These are phyloP conservation scores for Naegleria lovaniensis DNA, from an alignment of 208 protist genomes.

Conservation along the genomic window DNA sequence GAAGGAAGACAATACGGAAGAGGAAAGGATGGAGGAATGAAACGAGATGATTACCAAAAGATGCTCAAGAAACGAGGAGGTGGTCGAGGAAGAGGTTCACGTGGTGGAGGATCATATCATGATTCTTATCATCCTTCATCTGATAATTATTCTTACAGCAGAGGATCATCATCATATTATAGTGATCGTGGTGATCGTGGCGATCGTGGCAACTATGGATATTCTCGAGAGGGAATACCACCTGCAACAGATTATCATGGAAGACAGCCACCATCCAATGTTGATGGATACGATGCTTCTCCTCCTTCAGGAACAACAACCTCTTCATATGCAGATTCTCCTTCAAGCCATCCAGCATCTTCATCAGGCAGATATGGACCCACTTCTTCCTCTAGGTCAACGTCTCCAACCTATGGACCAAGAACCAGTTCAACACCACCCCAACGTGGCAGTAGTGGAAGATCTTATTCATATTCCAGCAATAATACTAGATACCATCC, in stretches of 20 bases:
- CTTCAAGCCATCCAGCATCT: background rate
- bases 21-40: slow-evolving; percentile 61
- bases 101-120: background rate
- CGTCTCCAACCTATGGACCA: background rate
- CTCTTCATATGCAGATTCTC: background rate
- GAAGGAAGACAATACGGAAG: slow-evolving; percentile 77
- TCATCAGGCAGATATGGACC: background rate
- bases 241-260: background rate
- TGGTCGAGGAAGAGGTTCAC: background rate
- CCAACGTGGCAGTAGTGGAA: background rate
- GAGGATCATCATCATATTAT: background rate
- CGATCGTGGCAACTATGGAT: background rate
- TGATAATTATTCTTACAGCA: background rate
- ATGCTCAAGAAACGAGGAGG: background rate
- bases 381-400: background rate
- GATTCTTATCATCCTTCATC: background rate
- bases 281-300: background rate
- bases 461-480: background rate
- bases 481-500: slow-evolving; percentile 1
- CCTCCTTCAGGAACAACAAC: background rate
- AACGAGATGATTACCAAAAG: slow-evolving; percentile 22
- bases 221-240: background rate
- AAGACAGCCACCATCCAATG: background rate
- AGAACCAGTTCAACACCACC: background rate
- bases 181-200: background rate